Evolutionary conservation across 1,284 basidiomycete genomes (phyloP).

Genomic region (Apiotrichum gamsii): DNA sequence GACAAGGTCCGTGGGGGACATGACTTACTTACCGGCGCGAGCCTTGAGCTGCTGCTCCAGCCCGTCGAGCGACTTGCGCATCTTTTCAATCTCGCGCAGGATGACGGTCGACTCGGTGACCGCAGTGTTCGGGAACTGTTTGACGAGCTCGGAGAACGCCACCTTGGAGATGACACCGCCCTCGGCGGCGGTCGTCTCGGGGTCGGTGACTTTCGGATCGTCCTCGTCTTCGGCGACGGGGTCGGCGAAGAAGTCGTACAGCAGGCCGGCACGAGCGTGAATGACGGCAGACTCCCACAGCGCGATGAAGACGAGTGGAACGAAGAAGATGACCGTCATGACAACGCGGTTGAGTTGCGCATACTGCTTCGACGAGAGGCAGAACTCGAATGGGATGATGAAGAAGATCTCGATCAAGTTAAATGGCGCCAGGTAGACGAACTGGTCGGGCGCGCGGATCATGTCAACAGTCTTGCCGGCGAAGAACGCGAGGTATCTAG

Average conservation of each 20-base stretch:
- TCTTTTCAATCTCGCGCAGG: constrained; percentile 57
- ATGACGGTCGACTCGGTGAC: constrained; percentile 62
- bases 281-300: constrained; percentile 64
- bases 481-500: constrained; percentile 75
- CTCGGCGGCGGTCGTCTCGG: constrained; percentile 47
- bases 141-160: constrained; percentile 66
- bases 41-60: constrained; percentile 56
- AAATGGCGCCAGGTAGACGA: constrained; percentile 52
- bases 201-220: constrained; percentile 60
- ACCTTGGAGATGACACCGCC: constrained; percentile 65
- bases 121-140: constrained; percentile 59
- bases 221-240: constrained; percentile 57
- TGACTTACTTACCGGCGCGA: too few relatives aligned
- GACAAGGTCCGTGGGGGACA: too few relatives aligned
- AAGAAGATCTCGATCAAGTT: constrained; percentile 73
- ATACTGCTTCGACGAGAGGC: constrained; percentile 30
- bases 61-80: constrained; percentile 57
- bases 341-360: constrained; percentile 64
- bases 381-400: constrained; percentile 74
- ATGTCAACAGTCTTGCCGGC: constrained; percentile 77
- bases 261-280: constrained; percentile 53
- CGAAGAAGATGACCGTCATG: constrained; percentile 71
- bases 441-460: constrained; percentile 64
- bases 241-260: constrained; percentile 60
- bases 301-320: constrained; percentile 68